phyloP scores from a whole-genome alignment of 1,284 basidiomycete genomes.

The Sparassis latifolia region DNA sequence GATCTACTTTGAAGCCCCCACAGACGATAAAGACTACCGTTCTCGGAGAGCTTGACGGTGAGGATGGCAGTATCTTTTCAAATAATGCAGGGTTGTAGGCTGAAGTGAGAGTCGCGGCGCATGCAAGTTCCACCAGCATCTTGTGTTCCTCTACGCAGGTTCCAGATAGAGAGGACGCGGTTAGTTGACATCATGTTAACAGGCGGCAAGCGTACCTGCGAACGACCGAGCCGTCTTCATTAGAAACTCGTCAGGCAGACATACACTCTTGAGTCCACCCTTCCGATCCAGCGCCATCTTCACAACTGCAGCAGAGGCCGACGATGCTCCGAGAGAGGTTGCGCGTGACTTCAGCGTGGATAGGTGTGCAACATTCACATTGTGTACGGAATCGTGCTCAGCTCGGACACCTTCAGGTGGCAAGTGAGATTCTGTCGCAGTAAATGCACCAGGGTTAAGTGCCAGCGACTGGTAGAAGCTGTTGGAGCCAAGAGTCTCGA shows the following conservation, averaged over 20 bases:
- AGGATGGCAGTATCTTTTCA: conserved; percentile 36
- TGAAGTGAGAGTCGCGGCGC: conserved; percentile 57
- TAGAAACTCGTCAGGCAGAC: conserved; percentile 58
- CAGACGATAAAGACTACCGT: conserved; percentile 62
- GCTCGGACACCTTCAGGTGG: conserved; percentile 25
- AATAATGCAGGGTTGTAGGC: conserved; percentile 58
- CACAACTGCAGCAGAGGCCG: conserved; percentile 52
- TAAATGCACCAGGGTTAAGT: conserved; percentile 42
- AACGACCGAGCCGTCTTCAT: conserved; percentile 54
- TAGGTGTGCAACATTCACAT: conserved; percentile 50
- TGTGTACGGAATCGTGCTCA: conserved; percentile 32
- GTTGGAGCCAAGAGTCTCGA: conserved; percentile 66
- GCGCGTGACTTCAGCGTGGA: conserved; percentile 53
- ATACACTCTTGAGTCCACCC: conserved; percentile 50
- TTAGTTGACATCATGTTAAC: neutral
- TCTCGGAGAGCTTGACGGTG: conserved; percentile 20
- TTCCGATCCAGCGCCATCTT: conserved; percentile 53
- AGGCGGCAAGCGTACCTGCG: conserved; percentile 37
- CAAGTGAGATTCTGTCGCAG: conserved; percentile 1
- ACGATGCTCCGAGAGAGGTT: conserved; percentile 64
- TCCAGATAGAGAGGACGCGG: neutral
- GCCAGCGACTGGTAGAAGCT: conserved; percentile 67
- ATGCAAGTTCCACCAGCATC: conserved; percentile 65
- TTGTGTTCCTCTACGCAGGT: conserved; percentile 60
- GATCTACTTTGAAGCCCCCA: conserved; percentile 64